Evolutionary conservation across 23 red algal species (phyloP).

Genomic region (Gracilaria vermiculophylla): DNA sequence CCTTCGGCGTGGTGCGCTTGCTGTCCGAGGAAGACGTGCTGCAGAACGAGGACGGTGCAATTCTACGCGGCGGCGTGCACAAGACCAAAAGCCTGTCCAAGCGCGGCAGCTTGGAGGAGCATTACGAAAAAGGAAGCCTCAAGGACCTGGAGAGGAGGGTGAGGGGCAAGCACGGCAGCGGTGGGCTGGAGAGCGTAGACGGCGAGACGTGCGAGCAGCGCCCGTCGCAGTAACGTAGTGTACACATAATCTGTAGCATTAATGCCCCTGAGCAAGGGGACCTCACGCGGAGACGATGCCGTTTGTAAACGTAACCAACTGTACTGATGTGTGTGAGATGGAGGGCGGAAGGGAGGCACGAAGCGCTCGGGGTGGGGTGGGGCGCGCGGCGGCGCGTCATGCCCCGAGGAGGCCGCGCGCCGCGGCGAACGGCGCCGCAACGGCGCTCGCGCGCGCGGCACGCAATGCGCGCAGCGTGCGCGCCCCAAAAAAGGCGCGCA

Average conservation of each 20-base stretch:
- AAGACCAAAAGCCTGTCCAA: background rate
- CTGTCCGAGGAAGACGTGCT: background rate
- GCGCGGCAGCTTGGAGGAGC: background rate
- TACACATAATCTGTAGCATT: background rate
- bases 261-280: background rate
- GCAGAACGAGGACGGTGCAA: background rate
- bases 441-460: background rate
- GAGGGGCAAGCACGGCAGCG: background rate
- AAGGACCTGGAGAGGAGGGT: background rate
- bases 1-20: background rate
- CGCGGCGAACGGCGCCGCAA: background rate
- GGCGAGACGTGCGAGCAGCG: background rate
- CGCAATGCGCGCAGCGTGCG: background rate
- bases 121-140: conserved; percentile 13
- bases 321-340: background rate
- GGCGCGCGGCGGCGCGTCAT: no score
- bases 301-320: background rate
- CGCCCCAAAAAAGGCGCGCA: background rate
- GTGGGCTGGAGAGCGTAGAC: background rate
- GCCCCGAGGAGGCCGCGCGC: no score
- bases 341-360: no score
- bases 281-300: background rate
- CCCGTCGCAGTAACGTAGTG: background rate
- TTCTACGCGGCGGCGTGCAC: background rate
- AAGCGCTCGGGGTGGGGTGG: no score